A percentile compares a stretch with the other conserved stretches of the same genome.
These are phyloP conservation scores for Achaetomium macrosporum DNA, from an alignment of 2,329 filamentous ascomycete species.

Conservation along the genomic window DNA sequence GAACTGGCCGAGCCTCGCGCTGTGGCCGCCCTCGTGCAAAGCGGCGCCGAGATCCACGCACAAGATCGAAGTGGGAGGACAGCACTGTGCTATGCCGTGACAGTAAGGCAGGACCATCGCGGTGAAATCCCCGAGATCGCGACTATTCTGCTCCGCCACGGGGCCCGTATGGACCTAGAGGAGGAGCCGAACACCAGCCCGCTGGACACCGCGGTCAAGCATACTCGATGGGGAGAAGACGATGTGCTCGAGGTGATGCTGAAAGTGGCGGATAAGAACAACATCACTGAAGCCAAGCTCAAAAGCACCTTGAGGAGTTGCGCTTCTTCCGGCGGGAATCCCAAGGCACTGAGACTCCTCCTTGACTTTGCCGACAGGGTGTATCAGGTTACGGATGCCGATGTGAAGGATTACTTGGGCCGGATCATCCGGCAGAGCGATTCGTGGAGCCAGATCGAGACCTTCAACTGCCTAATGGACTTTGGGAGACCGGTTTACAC, in stretches of 20 bases:
- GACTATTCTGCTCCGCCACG: constrained; percentile 12
- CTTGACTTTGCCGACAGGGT: constrained; percentile 16
- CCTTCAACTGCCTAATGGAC: constrained; percentile 20
- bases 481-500: constrained; percentile 17
- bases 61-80: constrained; percentile 19
- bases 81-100: constrained; percentile 18
- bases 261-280: constrained; percentile 11
- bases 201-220: constrained; percentile 21
- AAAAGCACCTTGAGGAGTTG: constrained; percentile 15
- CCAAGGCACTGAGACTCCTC: constrained; percentile 20
- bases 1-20: constrained; percentile 22
- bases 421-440: constrained; percentile 20
- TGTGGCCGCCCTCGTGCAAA: constrained; percentile 14
- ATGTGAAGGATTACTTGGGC: constrained; percentile 19
- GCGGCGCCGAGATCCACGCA: constrained; percentile 23
- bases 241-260: constrained; percentile 22
- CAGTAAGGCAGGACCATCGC: constrained; percentile 17
- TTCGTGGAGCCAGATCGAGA: constrained; percentile 21
- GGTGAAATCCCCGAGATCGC: constrained; percentile 21
- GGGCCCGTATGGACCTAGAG: constrained; percentile 22
- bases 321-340: constrained; percentile 17
- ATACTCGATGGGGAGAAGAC: constrained; percentile 20
- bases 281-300: constrained; percentile 15
- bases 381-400: constrained; percentile 14
- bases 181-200: constrained; percentile 18